Evolutionary conservation across 805 yeast genomes (phyloP), one percentile per base, ranked within the genome.

Genomic region (Candida michaelii): DNA sequence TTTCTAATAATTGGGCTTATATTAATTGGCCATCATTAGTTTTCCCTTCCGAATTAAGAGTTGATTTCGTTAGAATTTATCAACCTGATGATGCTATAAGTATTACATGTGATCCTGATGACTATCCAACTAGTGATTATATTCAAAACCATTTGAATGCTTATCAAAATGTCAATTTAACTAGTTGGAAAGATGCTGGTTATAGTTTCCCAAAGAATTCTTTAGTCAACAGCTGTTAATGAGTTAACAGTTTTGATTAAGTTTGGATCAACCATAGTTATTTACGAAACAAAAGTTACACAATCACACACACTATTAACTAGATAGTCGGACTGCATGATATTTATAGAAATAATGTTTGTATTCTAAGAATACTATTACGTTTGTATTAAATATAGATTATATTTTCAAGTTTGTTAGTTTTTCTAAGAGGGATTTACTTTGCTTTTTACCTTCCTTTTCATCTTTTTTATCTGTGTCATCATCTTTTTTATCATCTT

Each of bases 1-100:
- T 91, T 40, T 90, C 97, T 12, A 85, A 83, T 55, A 85, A 81
- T 46, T 91, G 98, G 98, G 87, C 93, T 6, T 88, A 86, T 62
- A 91, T 91, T 48, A 91, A 89, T 66, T 91, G 97, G 97, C 79
- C 81, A 33, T 70, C 81, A 4, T 69, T 89, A 45, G 65, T 66
- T 35, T 91, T 91, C 77, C 99, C 99, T 2, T 77, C 77, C 11
- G 73, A 77, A 1, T 71, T 90, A 82, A 70, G 79, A 44, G 67
- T 91, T 34, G 97, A 91, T 62, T 87, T 85, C 55, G 95, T 91
- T 25, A 80, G 99, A 54, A 58, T 91, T n/a, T 91, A 93, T 63
- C 99, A 91, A 68, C 96, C 96, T 2, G 57, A 69, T 27, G 81
- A 79, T 52, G 64, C 72, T 9, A 62, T 73, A 23, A 76, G 79